These are phyloP conservation scores for Colletotrichum horii DNA, from an alignment of 2,329 filamentous ascomycete species.

Conservation along the genomic window DNA sequence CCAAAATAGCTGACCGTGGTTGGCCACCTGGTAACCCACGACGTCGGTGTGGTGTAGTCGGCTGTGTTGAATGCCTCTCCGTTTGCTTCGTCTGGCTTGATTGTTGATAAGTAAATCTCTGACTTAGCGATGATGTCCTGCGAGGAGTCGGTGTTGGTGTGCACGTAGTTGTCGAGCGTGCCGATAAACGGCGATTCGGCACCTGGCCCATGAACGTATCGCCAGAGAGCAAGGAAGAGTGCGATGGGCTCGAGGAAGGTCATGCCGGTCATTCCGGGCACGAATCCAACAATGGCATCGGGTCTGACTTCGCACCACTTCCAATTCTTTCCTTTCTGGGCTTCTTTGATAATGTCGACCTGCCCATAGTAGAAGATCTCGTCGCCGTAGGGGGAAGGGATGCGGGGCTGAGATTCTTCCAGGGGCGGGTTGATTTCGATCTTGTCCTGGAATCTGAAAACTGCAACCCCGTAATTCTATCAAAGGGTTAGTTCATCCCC, in stretches of 20 bases:
- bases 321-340: background rate
- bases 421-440: background rate
- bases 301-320: background rate
- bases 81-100: background rate
- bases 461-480: background rate
- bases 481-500: background rate
- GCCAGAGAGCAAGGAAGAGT: background rate
- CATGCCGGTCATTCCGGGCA: background rate
- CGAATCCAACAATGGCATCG: background rate
- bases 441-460: background rate
- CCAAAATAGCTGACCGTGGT: background rate
- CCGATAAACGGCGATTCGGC: background rate
- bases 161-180: background rate
- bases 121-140: background rate
- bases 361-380: background rate
- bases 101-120: background rate
- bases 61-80: constrained; percentile 3
- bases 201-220: background rate
- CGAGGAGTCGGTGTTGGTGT: background rate
- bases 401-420: background rate
- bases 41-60: background rate
- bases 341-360: background rate
- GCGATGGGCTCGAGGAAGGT: background rate
- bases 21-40: background rate
- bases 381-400: background rate